Base-by-base conservation (phyloP, 2,329 filamentous ascomycete genomes). In the Chrysoporthe austroafricana region DNA sequence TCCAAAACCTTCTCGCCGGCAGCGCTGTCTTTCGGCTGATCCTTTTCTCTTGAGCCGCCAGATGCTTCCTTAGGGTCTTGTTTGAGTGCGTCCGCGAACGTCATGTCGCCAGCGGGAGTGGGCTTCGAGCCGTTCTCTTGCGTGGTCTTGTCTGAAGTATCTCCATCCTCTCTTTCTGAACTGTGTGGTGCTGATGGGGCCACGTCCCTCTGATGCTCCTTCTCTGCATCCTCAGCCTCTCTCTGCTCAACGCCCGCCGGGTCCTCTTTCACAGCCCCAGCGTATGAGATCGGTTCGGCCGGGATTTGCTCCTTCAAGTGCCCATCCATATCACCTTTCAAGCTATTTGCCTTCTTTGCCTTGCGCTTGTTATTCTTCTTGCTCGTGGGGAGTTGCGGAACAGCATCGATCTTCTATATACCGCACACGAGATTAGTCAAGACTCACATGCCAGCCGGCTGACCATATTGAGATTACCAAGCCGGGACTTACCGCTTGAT, bases 301-400 rank as follows among this genome's bases (percentile, higher is more conserved):
- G 44, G 48, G n/a, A 44, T 34, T 7, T 34, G n/a, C 2, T 59
- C 16, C 32, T 43, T 42, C 9, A 36, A 18, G 2, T 42, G n/a
- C 1, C 56, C 57, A 34, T 59, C 59, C 18, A 32, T 39, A 9
- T 50, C 34, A 36, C 58, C 61, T 4, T 54, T 52, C 4, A 43
- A 36, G 4, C 68, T 62, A n/a, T 62, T 59, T 4, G 62, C 46
- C 50, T 67, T 69, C 52, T 67, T 65, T 16, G 64, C 62, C 65
- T 67, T 67, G 52, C 62, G 65, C 58, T 62, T 69, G 62, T 57
- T 62, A 57, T 69, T 67, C 62, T 67, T 67, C 65, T 67, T 69
- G 62, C 43, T 64, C 61, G 36, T 42, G 32, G 42, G 62, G 43
- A 50, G 34, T 39, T 56, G 42, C 36, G 46, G 5, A 21, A 14